These are phyloP conservation scores for Spathaspora arborariae DNA, from an alignment of 805 yeast genomes.

Conservation along the genomic window DNA sequence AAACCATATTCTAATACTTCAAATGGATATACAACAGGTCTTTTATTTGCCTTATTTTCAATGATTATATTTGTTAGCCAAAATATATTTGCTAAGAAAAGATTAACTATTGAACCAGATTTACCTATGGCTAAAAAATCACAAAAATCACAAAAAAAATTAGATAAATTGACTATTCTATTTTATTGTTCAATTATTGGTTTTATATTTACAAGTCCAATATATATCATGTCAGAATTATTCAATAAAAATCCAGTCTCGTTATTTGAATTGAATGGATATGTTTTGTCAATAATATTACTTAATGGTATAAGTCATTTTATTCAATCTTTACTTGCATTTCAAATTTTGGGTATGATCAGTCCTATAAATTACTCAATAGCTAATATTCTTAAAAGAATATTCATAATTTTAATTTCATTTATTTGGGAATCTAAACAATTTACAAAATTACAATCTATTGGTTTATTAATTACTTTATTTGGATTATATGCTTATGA, in stretches of 20 bases:
- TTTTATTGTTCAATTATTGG: slow-evolving; percentile 72
- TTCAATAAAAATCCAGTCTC: slow-evolving; percentile 25
- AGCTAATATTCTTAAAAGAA: slow-evolving; percentile 73
- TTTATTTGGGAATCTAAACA: slow-evolving; percentile 50
- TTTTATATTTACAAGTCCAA: slow-evolving; percentile 59
- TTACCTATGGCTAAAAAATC: background rate
- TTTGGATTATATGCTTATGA: slow-evolving; percentile 41
- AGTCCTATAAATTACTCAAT: slow-evolving; percentile 78
- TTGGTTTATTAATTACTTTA: slow-evolving; percentile 35
- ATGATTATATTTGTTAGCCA: slow-evolving; percentile 73
- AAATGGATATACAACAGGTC: slow-evolving; percentile 31
- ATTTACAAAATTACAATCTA: slow-evolving; percentile 26
- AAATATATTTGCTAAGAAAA: slow-evolving; percentile 74
- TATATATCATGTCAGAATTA: slow-evolving; percentile 58
- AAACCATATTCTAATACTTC: slow-evolving; percentile 18
- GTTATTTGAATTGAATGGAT: slow-evolving; percentile 26
- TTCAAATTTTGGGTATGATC: slow-evolving; percentile 67
- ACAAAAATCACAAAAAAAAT: slow-evolving; percentile 24
- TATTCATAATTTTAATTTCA: slow-evolving; percentile 64
- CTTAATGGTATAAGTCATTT: slow-evolving; percentile 72
- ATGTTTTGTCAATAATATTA: slow-evolving; percentile 38
- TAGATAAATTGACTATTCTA: slow-evolving; percentile 69
- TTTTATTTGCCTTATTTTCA: slow-evolving; percentile 48
- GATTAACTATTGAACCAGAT: slow-evolving; percentile 46
- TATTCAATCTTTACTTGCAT: slow-evolving; percentile 68